Conservation (phyloP, 441 rosid species). For the Melianthus villosus region DNA sequence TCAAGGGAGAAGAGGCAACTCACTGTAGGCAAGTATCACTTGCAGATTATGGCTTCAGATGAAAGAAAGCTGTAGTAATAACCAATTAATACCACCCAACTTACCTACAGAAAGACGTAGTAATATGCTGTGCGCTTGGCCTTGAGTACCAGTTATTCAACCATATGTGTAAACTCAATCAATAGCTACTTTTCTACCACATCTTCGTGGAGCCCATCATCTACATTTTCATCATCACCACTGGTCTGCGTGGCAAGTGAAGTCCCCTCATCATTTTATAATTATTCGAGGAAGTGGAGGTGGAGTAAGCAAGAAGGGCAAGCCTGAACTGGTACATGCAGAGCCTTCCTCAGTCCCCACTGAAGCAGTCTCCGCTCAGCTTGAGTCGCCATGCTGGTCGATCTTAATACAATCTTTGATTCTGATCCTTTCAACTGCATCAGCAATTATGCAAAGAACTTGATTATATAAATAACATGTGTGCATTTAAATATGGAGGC, state of each 20-base stretch:
- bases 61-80: too few relatives aligned
- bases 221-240: slow-evolving; percentile 28
- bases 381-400: slow-evolving; percentile 60
- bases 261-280: slow-evolving; percentile 16
- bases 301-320: slow-evolving; percentile 27
- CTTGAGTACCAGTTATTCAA: too few relatives aligned
- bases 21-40: slow-evolving; percentile 33
- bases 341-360: slow-evolving; percentile 9
- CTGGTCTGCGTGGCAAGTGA: slow-evolving; percentile 17
- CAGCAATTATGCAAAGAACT: background rate
- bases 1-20: slow-evolving; percentile 63
- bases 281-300: slow-evolving; percentile 23
- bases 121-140: too few relatives aligned
- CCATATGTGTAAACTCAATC: too few relatives aligned
- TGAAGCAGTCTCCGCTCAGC: slow-evolving; percentile 19
- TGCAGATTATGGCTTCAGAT: slow-evolving; percentile 68
- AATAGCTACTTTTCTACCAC: slow-evolving; percentile 23
- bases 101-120: too few relatives aligned
- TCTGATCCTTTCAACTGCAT: slow-evolving; percentile 23
- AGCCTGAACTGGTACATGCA: slow-evolving; percentile 7
- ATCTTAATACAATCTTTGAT: slow-evolving; percentile 23
- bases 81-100: too few relatives aligned
- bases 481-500: too few relatives aligned
- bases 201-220: slow-evolving; percentile 25
- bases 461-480: too few relatives aligned